These are phyloP conservation scores for Xerocomellus dryophilus DNA, from an alignment of 768 basidiomycete genomes.

Conservation along the genomic window DNA sequence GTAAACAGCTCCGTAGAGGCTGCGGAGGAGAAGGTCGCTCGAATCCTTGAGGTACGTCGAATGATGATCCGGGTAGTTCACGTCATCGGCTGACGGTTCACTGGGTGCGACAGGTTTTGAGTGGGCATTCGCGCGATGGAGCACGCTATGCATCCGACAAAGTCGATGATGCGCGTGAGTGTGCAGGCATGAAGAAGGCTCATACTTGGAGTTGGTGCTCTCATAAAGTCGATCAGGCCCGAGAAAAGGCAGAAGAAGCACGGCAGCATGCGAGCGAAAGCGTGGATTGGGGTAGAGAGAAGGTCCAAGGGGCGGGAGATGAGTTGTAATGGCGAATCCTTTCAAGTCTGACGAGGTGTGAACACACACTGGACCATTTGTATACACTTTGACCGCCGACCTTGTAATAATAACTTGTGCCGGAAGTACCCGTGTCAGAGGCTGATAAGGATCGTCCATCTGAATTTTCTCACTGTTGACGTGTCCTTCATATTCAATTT, in stretches of 20 bases:
- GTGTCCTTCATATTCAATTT: neutral
- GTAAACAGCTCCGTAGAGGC: constrained; percentile 65
- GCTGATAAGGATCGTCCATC: constrained; percentile 16
- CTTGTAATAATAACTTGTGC: neutral
- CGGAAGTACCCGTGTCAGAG: constrained; percentile 16
- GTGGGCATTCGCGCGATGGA: constrained; percentile 32
- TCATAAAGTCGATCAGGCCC: constrained; percentile 26
- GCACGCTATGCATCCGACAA: constrained; percentile 29
- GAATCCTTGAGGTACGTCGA: constrained; percentile 36
- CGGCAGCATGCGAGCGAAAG: constrained; percentile 21
- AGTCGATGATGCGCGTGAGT: constrained; percentile 25
- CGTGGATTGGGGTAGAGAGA: neutral
- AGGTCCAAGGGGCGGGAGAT: constrained; percentile 28
- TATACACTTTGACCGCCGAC: neutral
- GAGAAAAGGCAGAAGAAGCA: constrained; percentile 26
- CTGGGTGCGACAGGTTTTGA: constrained; percentile 34
- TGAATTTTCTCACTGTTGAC: neutral
- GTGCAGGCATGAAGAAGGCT: constrained; percentile 17
- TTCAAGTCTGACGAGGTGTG: neutral
- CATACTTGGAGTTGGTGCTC: constrained; percentile 16
- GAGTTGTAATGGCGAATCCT: constrained; percentile 16
- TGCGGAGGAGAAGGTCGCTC: constrained; percentile 72
- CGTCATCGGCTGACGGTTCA: neutral
- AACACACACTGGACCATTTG: neutral
- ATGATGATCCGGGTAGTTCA: neutral